Conservation (phyloP, 1,284 basidiomycete species). For the Trametes versicolor region DNA sequence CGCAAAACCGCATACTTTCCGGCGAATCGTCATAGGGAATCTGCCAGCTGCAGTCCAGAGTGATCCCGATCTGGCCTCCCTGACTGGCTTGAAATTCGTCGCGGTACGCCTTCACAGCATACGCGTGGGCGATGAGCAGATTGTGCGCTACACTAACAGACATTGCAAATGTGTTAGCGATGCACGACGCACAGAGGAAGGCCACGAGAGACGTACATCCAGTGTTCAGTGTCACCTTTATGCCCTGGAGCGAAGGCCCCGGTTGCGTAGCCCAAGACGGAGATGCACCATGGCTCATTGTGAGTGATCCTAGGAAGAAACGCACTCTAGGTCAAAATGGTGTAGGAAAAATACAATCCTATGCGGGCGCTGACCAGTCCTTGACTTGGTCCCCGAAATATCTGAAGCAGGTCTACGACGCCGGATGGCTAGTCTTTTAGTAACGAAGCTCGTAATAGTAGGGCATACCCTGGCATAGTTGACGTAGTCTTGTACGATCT, state of each 20-base stretch:
- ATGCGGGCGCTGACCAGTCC: constrained; percentile 59
- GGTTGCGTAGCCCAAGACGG: constrained; percentile 71
- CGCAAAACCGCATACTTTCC: constrained; percentile 47
- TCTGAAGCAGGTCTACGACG: constrained; percentile 63
- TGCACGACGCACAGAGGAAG: too few species aligned
- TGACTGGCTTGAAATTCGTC: constrained; percentile 65
- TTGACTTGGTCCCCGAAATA: constrained; percentile 79
- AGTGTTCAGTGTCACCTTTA: constrained; percentile 74
- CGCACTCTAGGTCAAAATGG: background rate
- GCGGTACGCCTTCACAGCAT: constrained; percentile 72
- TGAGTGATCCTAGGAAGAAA: constrained; percentile 64
- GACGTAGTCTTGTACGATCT: constrained; percentile 69
- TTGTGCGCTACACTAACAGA: constrained; percentile 68
- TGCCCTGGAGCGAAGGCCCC: constrained; percentile 76
- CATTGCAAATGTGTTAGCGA: background rate
- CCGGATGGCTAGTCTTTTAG: background rate
- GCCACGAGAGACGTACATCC: constrained; percentile 59
- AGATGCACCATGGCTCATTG: constrained; percentile 80
- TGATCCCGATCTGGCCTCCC: constrained; percentile 76
- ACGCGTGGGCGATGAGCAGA: constrained; percentile 75
- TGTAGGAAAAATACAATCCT: background rate
- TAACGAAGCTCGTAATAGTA: background rate
- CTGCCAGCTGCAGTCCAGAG: constrained; percentile 61
- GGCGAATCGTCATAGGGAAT: constrained; percentile 58
- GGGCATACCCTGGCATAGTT: constrained; percentile 61